Conservation (phyloP, 345 rosid genomes). For the Syzygium oleosum region DNA sequence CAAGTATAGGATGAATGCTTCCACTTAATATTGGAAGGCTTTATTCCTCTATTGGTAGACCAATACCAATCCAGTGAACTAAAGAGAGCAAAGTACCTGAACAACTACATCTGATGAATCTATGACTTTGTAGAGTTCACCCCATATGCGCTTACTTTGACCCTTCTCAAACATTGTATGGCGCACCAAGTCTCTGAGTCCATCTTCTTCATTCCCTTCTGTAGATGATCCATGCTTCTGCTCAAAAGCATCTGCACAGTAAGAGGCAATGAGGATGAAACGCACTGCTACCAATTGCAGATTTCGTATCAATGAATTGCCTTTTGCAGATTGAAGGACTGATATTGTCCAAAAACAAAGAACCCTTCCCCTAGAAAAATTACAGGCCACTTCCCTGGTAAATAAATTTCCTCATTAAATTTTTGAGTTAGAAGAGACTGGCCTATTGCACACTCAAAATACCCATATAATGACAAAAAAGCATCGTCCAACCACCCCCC, state of each 20-base stretch:
- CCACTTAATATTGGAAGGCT: neutral
- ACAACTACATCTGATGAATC: constrained; percentile 96
- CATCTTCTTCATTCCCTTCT: constrained; percentile 60
- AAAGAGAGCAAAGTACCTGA: constrained; percentile 40
- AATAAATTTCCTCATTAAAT: neutral
- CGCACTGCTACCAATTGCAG: neutral
- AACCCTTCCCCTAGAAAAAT: neutral
- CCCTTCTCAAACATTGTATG: constrained; percentile 98
- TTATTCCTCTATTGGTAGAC: neutral
- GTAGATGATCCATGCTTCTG: constrained; percentile 36
- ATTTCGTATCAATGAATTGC: neutral
- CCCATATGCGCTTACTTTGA: constrained; percentile 98
- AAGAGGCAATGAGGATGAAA: neutral
- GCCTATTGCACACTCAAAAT: neutral
- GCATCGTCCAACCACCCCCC: neutral
- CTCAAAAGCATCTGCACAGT: constrained; percentile 56
- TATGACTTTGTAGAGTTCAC: constrained; percentile 95
- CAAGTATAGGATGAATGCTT: neutral
- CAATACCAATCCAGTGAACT: neutral
- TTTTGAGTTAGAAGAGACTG: neutral
- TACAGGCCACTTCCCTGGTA: neutral
- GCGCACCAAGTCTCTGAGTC: constrained; percentile 83
- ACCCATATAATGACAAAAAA: neutral
- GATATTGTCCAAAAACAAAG: neutral
- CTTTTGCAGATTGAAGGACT: neutral